Evolutionary conservation across 2,329 filamentous ascomycete species (phyloP).

Genomic region (Penicillium polonicum): DNA sequence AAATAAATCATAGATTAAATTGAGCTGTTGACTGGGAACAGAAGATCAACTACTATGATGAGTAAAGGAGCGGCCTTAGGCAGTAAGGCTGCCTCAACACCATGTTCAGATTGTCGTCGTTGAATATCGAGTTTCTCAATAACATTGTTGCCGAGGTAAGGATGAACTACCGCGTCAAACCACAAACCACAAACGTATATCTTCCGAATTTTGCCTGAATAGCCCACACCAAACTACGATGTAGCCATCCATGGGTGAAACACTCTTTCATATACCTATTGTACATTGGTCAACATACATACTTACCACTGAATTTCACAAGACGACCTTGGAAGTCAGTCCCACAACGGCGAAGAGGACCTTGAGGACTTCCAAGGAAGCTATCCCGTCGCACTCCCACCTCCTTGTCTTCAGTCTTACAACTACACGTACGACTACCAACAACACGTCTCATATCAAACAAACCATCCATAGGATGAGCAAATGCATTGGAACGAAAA

Average conservation of each 20-base stretch:
- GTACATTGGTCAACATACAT: neutral
- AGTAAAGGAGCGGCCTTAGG: too few relatives aligned
- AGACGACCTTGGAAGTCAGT: neutral
- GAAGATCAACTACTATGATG: too few relatives aligned
- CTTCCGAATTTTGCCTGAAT: neutral
- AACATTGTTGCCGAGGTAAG: neutral
- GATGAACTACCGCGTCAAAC: neutral
- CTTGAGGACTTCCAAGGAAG: neutral
- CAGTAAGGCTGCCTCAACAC: too few relatives aligned
- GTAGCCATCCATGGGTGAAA: neutral
- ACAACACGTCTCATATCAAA: neutral
- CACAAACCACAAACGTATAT: neutral
- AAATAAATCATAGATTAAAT: too few relatives aligned
- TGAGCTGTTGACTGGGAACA: too few relatives aligned
- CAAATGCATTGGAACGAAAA: conserved; percentile 24
- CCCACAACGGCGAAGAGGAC: conserved; percentile 1
- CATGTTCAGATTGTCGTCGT: too few relatives aligned
- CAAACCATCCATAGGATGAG: conserved; percentile 9
- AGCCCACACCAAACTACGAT: neutral
- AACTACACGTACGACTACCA: neutral
- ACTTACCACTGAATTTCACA: neutral
- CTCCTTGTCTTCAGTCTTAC: neutral
- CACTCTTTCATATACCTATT: neutral
- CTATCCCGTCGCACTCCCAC: neutral
- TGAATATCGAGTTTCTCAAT: neutral